phyloP scores from a whole-genome alignment of 169 alveolate genomes.

The Cryptosporidium tyzzeri region DNA sequence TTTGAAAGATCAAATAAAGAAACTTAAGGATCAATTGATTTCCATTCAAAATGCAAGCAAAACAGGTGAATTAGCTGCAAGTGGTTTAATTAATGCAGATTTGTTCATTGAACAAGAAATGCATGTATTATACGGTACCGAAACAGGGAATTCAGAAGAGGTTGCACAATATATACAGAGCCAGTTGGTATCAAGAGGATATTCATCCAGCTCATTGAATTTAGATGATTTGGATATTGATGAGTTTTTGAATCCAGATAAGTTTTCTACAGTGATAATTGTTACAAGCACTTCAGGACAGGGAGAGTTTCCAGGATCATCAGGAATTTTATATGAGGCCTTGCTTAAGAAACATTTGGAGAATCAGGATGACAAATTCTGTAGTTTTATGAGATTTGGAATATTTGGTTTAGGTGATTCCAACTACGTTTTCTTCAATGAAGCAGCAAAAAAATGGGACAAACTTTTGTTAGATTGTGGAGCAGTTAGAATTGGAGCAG shows the following conservation, averaged over 20 bases:
- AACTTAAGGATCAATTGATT: constrained; percentile 36
- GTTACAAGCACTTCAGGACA: constrained; percentile 74
- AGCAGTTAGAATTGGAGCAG: constrained; percentile 76
- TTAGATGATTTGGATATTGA: constrained; percentile 74
- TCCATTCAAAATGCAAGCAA: constrained; percentile 24
- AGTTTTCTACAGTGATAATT: constrained; percentile 37
- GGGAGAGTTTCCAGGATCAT: constrained; percentile 74
- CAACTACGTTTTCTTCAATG: constrained; percentile 79
- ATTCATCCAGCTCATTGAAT: constrained; percentile 19
- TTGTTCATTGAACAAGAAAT: constrained; percentile 16
- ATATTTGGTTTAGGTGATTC: constrained; percentile 82
- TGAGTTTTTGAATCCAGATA: constrained; percentile 37
- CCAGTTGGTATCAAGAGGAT: constrained; percentile 56
- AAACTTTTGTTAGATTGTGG: constrained; percentile 78
- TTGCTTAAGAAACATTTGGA: neutral
- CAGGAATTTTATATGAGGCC: constrained; percentile 34
- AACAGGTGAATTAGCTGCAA: neutral
- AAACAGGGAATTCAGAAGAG: constrained; percentile 80
- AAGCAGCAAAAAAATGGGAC: constrained; percentile 81
- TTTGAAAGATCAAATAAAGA: constrained; percentile 62
- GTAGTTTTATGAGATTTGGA: constrained; percentile 60
- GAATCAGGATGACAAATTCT: constrained; percentile 16
- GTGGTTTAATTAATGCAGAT: neutral
- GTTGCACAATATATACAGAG: constrained; percentile 73
- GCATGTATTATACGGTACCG: constrained; percentile 77